Conservation (phyloP, 495 filamentous ascomycete species). For the Margaritispora aquatica region DNA sequence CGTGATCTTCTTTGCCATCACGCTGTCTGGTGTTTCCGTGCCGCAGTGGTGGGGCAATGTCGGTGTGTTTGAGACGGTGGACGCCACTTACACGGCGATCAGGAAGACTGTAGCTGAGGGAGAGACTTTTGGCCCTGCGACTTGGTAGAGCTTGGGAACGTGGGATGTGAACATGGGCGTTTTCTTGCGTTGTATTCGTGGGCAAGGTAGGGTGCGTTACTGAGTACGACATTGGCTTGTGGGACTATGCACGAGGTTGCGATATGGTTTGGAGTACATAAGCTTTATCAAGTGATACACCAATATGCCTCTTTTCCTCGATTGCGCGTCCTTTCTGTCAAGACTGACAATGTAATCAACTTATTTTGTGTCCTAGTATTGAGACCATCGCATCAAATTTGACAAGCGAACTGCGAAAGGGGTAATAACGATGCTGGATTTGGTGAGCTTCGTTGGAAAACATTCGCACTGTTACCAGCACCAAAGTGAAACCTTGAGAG, state of each 20-base stretch:
- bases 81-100: slow-evolving; percentile 26
- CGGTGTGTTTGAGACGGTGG: slow-evolving; percentile 25
- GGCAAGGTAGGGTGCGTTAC: neutral
- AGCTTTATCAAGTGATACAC: neutral
- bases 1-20: slow-evolving; percentile 43
- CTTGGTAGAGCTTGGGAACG: slow-evolving; percentile 24
- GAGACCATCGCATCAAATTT: too few relatives aligned
- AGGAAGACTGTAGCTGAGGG: slow-evolving; percentile 30
- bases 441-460: too few relatives aligned
- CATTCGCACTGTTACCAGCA: too few relatives aligned
- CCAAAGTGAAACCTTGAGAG: too few relatives aligned
- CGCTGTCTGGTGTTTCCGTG: slow-evolving; percentile 32
- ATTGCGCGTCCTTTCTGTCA: too few relatives aligned
- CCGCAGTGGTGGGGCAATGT: slow-evolving; percentile 46
- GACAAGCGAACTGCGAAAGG: too few relatives aligned
- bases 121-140: slow-evolving; percentile 40
- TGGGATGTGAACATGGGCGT: neutral
- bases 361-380: too few relatives aligned
- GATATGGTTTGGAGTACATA: neutral
- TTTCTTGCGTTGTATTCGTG: neutral
- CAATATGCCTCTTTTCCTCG: neutral
- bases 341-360: too few relatives aligned
- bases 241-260: neutral
- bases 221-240: neutral
- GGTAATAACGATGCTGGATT: too few relatives aligned